Base-by-base conservation (phyloP, 805 yeast species). In the Yarrowia keelungensis region DNA sequence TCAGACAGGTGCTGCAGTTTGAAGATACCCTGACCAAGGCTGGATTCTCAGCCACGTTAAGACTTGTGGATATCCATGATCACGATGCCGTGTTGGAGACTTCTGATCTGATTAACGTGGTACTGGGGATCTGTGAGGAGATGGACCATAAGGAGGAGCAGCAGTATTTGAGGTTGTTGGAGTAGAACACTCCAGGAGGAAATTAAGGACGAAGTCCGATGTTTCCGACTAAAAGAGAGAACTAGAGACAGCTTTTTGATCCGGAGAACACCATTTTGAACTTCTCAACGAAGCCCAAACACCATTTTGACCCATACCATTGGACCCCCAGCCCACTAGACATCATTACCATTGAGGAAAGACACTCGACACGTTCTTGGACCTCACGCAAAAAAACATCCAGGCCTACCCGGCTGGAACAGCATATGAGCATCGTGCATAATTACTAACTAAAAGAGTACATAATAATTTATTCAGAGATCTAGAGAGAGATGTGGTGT, bases 11-110 rank as follows among this genome's bases (percentile, higher is more conserved):
- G 15, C 36, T 69, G 67, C 69, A 47, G 42, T 69, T 69, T 47
- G 69, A 69, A 42, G 70, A 69, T 46, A 53, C 53, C 15, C 67
- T 69, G n/a, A 46, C 19, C 38, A 49, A 66, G 35, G 69, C 69
- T 5, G 70, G 70, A 1, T 69, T 69, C 15, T 12, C 32, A 0
- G 70, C 62, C 2, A 39, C 66, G 1, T 22, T 69, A 10, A 10
- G 70, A 19, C 53, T 69, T n/a, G 65, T 69, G 47, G 69, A 67
- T 39, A 66, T 69, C n/a, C 53, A 66, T 9, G 70, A 67, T 8
- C 70, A 69, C 32, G 70, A 69, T 12, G 70, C 68, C 1, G 70
- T 69, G 10, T 19, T 69, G n/a, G 70, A 69, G 12, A 67, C 70
- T 39, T 69, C 70, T 2, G 70, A 69, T 38, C 45, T 69, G 14